Evolutionary conservation across 345 rosid genomes (phyloP).

Genomic region (Carallia pectinifolia): DNA sequence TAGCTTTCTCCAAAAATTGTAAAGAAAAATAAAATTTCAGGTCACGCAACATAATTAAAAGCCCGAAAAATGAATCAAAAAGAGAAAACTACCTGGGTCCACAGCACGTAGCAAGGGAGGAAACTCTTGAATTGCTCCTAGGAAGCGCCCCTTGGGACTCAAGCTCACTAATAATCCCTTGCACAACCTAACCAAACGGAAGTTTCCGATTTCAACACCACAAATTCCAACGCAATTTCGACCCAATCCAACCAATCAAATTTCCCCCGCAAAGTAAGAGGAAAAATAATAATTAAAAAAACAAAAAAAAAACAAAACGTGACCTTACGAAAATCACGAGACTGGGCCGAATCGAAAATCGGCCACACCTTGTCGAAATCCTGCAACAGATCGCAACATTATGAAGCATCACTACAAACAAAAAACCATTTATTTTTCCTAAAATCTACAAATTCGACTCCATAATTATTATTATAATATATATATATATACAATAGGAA

Average conservation of each 20-base stretch:
- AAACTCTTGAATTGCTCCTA: slow-evolving; percentile 97
- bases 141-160: slow-evolving; percentile 99
- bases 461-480: background rate
- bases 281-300: background rate
- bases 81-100: slow-evolving; percentile 76
- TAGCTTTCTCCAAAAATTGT: background rate
- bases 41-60: background rate
- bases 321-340: slow-evolving; percentile 97
- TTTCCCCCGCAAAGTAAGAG: background rate
- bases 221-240: background rate
- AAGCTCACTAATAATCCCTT: slow-evolving; percentile 96
- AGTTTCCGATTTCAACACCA: slow-evolving; percentile 10
- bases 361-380: slow-evolving; percentile 99
- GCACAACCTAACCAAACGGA: slow-evolving; percentile 67
- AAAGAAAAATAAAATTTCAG: slow-evolving; percentile 8
- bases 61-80: background rate
- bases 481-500: background rate
- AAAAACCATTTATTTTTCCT: background rate
- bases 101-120: slow-evolving; percentile 97
- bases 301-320: slow-evolving; percentile 2
- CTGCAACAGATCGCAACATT: slow-evolving; percentile 51
- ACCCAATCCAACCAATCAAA: slow-evolving; percentile 4
- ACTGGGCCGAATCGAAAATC: slow-evolving; percentile 97
- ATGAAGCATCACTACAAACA: slow-evolving; percentile 13
- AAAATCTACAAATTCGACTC: slow-evolving; percentile 11